Base-by-base conservation (phyloP, 345 rosid genomes). In the Arabidopsis suecica region DNA sequence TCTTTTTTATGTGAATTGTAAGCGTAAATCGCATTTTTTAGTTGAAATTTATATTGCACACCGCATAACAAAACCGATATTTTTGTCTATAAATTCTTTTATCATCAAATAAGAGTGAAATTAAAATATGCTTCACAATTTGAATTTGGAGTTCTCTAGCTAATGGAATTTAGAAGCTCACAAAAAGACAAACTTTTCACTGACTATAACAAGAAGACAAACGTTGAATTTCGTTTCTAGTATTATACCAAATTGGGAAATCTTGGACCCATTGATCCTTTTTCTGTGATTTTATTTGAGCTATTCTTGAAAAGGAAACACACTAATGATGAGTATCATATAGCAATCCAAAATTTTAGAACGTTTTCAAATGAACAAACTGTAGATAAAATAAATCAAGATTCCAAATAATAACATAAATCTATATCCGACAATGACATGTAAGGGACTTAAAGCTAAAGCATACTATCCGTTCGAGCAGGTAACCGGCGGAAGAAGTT, bases 401-500 rank as follows among this genome's bases (percentile, higher is more conserved):
- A 28, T 28, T 61, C 25, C 60, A 40, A 7, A 53, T 28, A 61
- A 2, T 28, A 77, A 36, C 53, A 37, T 44, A 54, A 45, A 44
- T 42, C 3, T 34, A 67, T 6, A 23, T 61, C 9, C 56, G 8
- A 44, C 44, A 44, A 4, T 36, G 25, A 23, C 25, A 23, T 23
- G 25, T 23, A 23, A 23, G 25, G 25, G 25, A 23, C 2, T 23
- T 1, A 23, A 23, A 45, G 20, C 70, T 79, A 96, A 79, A 96
- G 79, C 97, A 96, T 91, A 75, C 91, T 86, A 69, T 96, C 98
- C 16, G 98, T 88, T 71, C 98, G 83, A 22, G 99, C 81, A 12
- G 99, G 99, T 69, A 96, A 83, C 65, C 99, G 78, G 1, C 99
- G 90, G 85, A 96, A 96, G 93, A 96, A 96, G 86, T 96, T 96